Percentiles rank a stretch among this genome's conserved stretches.
Evolutionary conservation across 805 yeast species (phyloP).

Genomic region (Phaffomyces opuntiae): DNA sequence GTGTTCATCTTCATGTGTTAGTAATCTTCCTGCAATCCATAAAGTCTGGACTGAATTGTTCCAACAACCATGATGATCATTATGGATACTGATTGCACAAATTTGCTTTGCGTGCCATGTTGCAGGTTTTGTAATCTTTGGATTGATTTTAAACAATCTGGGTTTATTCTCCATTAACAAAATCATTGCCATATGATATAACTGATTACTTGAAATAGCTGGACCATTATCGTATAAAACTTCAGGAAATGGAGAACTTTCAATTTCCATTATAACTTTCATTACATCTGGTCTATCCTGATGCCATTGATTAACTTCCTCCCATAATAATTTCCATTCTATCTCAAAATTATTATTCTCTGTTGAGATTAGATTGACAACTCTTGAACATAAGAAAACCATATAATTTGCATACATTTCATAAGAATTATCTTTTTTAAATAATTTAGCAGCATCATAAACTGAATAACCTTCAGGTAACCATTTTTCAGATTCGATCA

Average conservation of each 20-base stretch:
- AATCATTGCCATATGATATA: slow-evolving; percentile 33
- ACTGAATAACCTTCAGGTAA: slow-evolving; percentile 23
- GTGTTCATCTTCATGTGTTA: slow-evolving; percentile 22
- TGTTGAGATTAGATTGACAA: slow-evolving; percentile 27
- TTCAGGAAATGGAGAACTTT: slow-evolving; percentile 31
- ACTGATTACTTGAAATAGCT: slow-evolving; percentile 31
- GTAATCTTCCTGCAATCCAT: slow-evolving; percentile 18
- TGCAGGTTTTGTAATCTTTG: slow-evolving; percentile 13
- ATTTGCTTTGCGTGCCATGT: slow-evolving; percentile 22
- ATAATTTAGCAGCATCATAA: slow-evolving; percentile 21
- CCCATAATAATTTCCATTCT: slow-evolving; percentile 35
- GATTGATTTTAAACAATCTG: slow-evolving; percentile 25
- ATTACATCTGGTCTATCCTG: slow-evolving; percentile 28
- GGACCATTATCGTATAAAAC: slow-evolving; percentile 30
- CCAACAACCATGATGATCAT: slow-evolving; percentile 22
- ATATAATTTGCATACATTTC: slow-evolving; percentile 36
- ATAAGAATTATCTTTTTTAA: slow-evolving; percentile 19
- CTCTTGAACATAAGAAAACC: slow-evolving; percentile 32
- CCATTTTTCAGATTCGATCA: slow-evolving; percentile 30
- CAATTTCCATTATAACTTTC: slow-evolving; percentile 27
- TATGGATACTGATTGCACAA: slow-evolving; percentile 15
- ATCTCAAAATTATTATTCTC: slow-evolving; percentile 25
- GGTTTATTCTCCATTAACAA: slow-evolving; percentile 35
- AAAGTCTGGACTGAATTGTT: slow-evolving; percentile 18
- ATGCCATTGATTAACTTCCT: slow-evolving; percentile 33